Conservation (phyloP, 2,329 filamentous ascomycete species). For the Triangularia setosa region DNA sequence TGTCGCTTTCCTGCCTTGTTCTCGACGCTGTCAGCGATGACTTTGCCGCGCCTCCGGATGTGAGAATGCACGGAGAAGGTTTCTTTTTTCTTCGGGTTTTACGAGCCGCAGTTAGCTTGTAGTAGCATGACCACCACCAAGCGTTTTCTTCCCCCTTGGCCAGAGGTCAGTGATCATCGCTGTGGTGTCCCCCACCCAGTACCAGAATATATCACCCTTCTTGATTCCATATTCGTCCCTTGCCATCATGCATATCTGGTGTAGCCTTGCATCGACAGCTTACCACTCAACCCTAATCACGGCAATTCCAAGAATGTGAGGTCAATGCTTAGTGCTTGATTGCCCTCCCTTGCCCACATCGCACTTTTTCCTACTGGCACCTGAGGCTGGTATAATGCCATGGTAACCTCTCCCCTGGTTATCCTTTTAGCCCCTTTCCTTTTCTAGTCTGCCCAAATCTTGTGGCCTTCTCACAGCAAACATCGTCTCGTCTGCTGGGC, state of each 20-base stretch:
- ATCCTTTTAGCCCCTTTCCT: constrained; percentile 2
- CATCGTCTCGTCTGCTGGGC: constrained; percentile 28
- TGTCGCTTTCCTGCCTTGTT: background rate
- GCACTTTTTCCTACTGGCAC: background rate
- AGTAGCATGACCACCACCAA: background rate
- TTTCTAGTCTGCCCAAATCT: constrained; percentile 13
- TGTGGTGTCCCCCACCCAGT: background rate
- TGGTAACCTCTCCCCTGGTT: constrained; percentile 6
- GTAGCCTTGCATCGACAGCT: constrained; percentile 16
- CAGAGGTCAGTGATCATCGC: background rate
- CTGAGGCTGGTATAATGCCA: constrained; percentile 14
- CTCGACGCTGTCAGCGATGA: constrained; percentile 1
- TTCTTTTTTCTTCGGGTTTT: constrained; percentile 5
- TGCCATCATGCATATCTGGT: constrained; percentile 12
- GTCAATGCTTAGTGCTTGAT: constrained; percentile 19
- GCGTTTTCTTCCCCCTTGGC: background rate
- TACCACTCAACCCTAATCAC: constrained; percentile 14
- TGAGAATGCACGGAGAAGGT: too few species aligned
- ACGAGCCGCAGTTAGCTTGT: background rate
- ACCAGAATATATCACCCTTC: background rate
- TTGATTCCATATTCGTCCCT: constrained; percentile 5
- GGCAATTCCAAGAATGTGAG: constrained; percentile 13
- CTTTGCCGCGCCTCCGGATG: too few species aligned
- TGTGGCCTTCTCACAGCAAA: constrained; percentile 1
- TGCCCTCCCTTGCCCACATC: background rate